A percentile compares a stretch with the other conserved stretches of the same genome.
phyloP scores from a whole-genome alignment of 1,284 basidiomycete genomes.

The Marasmius sp. region DNA sequence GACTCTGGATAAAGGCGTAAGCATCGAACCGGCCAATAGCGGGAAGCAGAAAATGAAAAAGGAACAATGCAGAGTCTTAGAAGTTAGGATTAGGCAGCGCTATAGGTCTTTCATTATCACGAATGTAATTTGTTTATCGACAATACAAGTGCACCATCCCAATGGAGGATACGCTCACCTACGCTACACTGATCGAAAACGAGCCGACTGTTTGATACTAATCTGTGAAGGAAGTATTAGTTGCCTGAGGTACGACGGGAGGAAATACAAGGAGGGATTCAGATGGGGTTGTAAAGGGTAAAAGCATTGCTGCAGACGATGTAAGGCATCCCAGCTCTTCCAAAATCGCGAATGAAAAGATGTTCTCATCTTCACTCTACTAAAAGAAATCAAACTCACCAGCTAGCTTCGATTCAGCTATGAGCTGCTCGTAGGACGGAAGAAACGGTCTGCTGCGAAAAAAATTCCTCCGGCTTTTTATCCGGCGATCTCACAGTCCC shows the following conservation, averaged over 20 bases:
- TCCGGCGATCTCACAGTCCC: background rate
- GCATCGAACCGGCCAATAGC: too few species aligned
- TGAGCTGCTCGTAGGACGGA: too few species aligned
- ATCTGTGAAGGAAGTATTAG: background rate
- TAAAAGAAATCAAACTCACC: background rate
- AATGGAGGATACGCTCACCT: too few species aligned
- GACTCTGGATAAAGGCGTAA: background rate
- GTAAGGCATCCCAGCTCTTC: conserved; percentile 11
- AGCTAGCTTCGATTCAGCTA: background rate
- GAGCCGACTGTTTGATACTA: background rate
- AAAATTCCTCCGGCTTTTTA: background rate
- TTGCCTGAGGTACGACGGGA: background rate
- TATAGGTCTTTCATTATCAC: too few species aligned
- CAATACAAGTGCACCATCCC: too few species aligned
- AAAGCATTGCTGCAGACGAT: conserved; percentile 7
- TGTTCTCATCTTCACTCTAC: background rate
- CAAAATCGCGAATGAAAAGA: conserved; percentile 9
- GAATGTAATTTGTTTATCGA: too few species aligned
- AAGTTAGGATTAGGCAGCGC: too few species aligned
- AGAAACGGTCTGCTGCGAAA: background rate
- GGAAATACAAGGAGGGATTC: background rate
- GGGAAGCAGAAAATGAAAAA: too few species aligned
- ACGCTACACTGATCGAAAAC: background rate
- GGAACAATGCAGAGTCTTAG: too few species aligned
- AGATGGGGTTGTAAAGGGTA: conserved; percentile 14